Base-by-base conservation (phyloP, 148 eudicot species). In the Fagopyrum tataricum region DNA sequence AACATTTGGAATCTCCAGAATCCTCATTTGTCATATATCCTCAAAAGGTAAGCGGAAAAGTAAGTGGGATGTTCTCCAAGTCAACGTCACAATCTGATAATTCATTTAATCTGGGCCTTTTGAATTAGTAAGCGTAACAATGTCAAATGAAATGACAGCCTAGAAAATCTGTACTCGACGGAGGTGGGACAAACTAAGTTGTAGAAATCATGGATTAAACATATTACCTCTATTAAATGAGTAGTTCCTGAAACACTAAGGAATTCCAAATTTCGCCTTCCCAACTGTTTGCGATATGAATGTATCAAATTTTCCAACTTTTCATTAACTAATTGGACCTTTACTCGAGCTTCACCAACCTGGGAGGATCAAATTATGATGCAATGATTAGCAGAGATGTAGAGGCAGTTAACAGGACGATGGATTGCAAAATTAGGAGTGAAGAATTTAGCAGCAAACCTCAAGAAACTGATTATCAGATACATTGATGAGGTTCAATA, bases 201-300 rank as follows among this genome's bases (percentile, higher is more conserved):
- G 26, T 20, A 55, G 9, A 53, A 31, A 62, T 26, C 37, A 71
- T n/a, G 37, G 44, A 49, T 6, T 10, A 77, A 58, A 17, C 11
- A 31, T 62, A 73, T 47, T 83, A 94, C 98, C 98, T 94, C 98
- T 72, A 94, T 89, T 82, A 94, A 81, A 81, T 94, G 91, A 46
- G 93, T 88, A n/a, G 84, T 81, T 41, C 96, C 98, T 67, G 96
- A 71, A 43, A 94, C 93, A 71, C 80, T 88, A 77, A 72, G 77
- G 83, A 79, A 94, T 55, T 88, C 87, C 84, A 94, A 84, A 26
- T 79, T 85, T 21, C 72, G 79, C 81, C 79, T 85, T 73, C 85
- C 75, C 68, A 94, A 89, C 80, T 89, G 90, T 73, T 85, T 91
- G 78, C 91, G 96, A 67, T 85, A 89, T 59, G 79, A 72, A 78